phyloP scores from a whole-genome alignment of 2,329 filamentous ascomycete species.

The Ceratocystis colombiana region DNA sequence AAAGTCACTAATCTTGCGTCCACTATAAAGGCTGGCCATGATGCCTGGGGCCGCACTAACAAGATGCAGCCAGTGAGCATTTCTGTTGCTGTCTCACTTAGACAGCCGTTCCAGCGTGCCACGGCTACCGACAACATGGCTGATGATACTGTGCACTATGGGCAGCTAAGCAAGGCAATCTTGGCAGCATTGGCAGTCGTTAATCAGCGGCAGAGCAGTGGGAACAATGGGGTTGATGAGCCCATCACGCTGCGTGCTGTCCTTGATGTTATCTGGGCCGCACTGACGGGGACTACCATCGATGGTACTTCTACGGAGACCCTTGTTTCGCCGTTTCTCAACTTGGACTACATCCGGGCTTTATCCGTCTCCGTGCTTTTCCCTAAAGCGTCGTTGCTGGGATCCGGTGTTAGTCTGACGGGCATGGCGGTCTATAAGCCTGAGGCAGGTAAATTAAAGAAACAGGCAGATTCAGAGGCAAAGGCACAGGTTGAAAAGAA shows the following conservation, averaged over 20 bases:
- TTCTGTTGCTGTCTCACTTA: constrained; percentile 50
- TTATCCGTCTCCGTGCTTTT: constrained; percentile 47
- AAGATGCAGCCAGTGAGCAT: constrained; percentile 53
- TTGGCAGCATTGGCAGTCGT: constrained; percentile 39
- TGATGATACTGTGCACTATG: constrained; percentile 66
- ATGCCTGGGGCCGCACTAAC: constrained; percentile 55
- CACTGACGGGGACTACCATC: constrained; percentile 30
- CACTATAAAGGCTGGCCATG: constrained; percentile 46
- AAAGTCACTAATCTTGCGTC: constrained; percentile 53
- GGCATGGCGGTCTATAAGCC: constrained; percentile 36
- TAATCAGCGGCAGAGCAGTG: constrained; percentile 19
- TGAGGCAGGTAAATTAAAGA: too few species aligned
- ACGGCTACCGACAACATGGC: constrained; percentile 51
- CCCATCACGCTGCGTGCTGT: constrained; percentile 29
- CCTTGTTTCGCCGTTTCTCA: constrained; percentile 31
- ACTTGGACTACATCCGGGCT: constrained; percentile 34
- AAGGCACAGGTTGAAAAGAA: neutral
- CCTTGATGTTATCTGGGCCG: constrained; percentile 32
- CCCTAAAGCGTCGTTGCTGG: constrained; percentile 59
- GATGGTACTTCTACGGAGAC: constrained; percentile 25
- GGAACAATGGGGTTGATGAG: constrained; percentile 9
- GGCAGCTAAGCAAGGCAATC: constrained; percentile 56
- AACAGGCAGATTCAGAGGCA: neutral
- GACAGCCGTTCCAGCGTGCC: constrained; percentile 46
- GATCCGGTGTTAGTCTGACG: constrained; percentile 48